These are phyloP conservation scores for Kodamaea restingae DNA, from an alignment of 805 yeast genomes.

Conservation along the genomic window DNA sequence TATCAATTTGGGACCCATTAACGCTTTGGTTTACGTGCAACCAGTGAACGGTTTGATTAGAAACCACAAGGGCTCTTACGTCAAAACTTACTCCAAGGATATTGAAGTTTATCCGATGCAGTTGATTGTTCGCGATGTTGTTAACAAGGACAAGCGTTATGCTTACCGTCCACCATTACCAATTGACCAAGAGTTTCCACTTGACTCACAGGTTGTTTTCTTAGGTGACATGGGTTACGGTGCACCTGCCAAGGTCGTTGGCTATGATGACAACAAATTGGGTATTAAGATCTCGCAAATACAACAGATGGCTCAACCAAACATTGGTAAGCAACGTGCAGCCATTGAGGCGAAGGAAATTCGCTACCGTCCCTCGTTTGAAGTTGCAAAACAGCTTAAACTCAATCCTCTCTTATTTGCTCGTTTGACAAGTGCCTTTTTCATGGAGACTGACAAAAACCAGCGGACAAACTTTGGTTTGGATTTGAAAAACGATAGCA, in stretches of 20 bases:
- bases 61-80: conserved; percentile 64
- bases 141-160: conserved; percentile 70
- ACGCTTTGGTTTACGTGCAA: conserved; percentile 63
- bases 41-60: conserved; percentile 77
- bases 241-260: conserved; percentile 63
- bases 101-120: conserved; percentile 70
- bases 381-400: conserved; percentile 54
- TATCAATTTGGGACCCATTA: conserved; percentile 49
- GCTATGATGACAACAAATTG: conserved; percentile 48
- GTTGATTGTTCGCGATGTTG: conserved; percentile 69
- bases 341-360: conserved; percentile 51
- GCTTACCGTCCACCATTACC: conserved; percentile 71
- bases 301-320: conserved; percentile 50
- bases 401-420: conserved; percentile 67
- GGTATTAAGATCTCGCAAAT: conserved; percentile 47
- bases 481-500: conserved; percentile 76
- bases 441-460: conserved; percentile 47
- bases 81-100: conserved; percentile 59
- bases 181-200: conserved; percentile 77
- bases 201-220: conserved; percentile 65
- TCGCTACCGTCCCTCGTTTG: conserved; percentile 61
- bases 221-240: conserved; percentile 89
- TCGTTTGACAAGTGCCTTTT: conserved; percentile 68
- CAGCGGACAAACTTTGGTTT: conserved; percentile 70
- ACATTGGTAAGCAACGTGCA: conserved; percentile 59